Conservation (phyloP, 345 rosid genomes). For the Dovyalis caffra region DNA sequence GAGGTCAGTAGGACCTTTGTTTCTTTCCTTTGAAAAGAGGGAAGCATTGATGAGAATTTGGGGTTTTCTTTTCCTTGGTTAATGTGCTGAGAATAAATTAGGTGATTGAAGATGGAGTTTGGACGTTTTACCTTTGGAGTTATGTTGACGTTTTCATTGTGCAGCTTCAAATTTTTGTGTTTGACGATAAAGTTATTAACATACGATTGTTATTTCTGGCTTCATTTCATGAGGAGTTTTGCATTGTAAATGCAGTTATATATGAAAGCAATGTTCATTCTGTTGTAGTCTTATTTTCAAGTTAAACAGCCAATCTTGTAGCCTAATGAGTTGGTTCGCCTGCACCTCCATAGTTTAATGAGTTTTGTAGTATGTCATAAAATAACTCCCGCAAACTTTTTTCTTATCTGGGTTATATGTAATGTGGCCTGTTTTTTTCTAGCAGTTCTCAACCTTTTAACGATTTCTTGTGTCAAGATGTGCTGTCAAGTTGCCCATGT, state of each 20-base stretch:
- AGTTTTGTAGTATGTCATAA: not conserved
- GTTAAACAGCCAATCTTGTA: not conserved
- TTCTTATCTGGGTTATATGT: not conserved
- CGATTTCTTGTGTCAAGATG: not conserved
- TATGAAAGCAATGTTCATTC: not conserved
- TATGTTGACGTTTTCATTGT: not conserved
- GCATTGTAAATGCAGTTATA: not conserved
- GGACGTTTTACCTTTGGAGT: not conserved
- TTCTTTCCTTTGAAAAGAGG: not conserved
- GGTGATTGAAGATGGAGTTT: not conserved
- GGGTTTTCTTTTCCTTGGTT: not conserved
- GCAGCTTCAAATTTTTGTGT: not conserved
- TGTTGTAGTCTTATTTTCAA: not conserved
- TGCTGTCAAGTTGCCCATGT: no score
- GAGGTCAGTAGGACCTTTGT: not conserved
- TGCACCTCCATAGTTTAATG: not conserved
- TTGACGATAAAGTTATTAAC: not conserved
- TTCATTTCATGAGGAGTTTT: not conserved
- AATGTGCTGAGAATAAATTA: not conserved
- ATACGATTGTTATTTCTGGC: not conserved
- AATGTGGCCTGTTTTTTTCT: not conserved
- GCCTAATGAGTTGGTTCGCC: not conserved
- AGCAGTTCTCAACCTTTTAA: not conserved
- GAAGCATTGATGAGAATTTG: not conserved
- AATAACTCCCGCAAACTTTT: not conserved